Evolutionary conservation across 2,329 filamentous ascomycete species (phyloP).

Genomic region (Alternaria dauci): DNA sequence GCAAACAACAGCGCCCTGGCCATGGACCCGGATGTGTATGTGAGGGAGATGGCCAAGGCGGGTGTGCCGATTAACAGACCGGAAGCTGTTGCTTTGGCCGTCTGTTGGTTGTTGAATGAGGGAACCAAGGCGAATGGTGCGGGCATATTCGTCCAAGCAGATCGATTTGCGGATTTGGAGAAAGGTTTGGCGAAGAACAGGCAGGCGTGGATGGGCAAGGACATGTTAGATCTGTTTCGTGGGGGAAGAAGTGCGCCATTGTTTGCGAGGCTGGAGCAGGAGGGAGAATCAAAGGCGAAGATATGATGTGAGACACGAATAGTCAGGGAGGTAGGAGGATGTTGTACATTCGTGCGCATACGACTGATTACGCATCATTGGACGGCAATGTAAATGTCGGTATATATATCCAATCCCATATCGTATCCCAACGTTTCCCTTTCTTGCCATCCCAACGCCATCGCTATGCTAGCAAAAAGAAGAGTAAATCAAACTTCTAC

Average conservation of each 20-base stretch:
- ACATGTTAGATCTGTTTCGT: conserved; percentile 60
- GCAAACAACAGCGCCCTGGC: conserved; percentile 42
- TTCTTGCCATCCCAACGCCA: conserved; percentile 18
- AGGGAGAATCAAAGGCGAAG: conserved; percentile 27
- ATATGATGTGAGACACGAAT: conserved; percentile 17
- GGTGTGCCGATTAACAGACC: conserved; percentile 60
- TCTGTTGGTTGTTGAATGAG: conserved; percentile 57
- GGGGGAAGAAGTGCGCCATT: conserved; percentile 52
- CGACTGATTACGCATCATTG: not conserved
- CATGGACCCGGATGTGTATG: conserved; percentile 50
- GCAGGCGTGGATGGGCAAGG: conserved; percentile 59
- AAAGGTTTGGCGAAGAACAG: conserved; percentile 56
- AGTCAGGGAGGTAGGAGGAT: not conserved
- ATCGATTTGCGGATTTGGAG: conserved; percentile 56
- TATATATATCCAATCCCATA: not conserved
- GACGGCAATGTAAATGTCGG: not conserved
- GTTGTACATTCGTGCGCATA: conserved; percentile 4
- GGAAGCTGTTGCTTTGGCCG: conserved; percentile 55
- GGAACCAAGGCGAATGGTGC: conserved; percentile 56
- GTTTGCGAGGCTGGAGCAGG: conserved; percentile 40
- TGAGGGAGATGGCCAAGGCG: conserved; percentile 52
- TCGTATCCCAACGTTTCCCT: not conserved
- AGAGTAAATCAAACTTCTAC: not conserved
- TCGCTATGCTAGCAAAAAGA: conserved; percentile 25
- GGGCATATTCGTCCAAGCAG: conserved; percentile 58